Evolutionary conservation across 1,284 basidiomycete species (phyloP).

Genomic region (Ustilago loliicola): DNA sequence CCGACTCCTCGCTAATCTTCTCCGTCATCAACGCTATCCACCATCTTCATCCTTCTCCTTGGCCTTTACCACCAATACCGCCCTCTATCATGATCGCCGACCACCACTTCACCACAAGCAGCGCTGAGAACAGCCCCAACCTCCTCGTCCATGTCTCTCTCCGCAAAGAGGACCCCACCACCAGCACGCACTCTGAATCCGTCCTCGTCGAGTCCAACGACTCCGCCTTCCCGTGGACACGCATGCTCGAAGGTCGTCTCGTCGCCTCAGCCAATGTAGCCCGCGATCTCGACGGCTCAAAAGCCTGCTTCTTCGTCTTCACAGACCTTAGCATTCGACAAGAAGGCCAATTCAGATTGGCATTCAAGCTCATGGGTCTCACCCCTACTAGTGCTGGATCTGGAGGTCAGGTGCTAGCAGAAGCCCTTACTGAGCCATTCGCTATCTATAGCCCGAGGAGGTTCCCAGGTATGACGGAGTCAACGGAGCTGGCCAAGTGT

Average conservation of each 20-base stretch:
- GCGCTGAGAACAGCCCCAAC: slow-evolving; percentile 52
- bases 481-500: slow-evolving; percentile 52
- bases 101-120: slow-evolving; percentile 2
- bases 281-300: slow-evolving; percentile 44
- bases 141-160: slow-evolving; percentile 47
- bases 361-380: slow-evolving; percentile 47
- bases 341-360: slow-evolving; percentile 45
- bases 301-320: slow-evolving; percentile 58
- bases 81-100: not conserved
- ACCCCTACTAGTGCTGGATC: slow-evolving; percentile 8
- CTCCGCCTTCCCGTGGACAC: slow-evolving; percentile 27
- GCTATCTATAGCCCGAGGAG: slow-evolving; percentile 44
- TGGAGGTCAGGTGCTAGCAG: slow-evolving; percentile 37
- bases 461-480: slow-evolving; percentile 57
- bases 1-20: too few relatives aligned
- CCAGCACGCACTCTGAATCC: slow-evolving; percentile 18
- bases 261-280: slow-evolving; percentile 50
- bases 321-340: slow-evolving; percentile 56
- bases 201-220: slow-evolving; percentile 43
- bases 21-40: too few relatives aligned
- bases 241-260: slow-evolving; percentile 53
- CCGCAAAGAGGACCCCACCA: slow-evolving; percentile 28
- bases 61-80: not conserved
- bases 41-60: not conserved
- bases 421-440: slow-evolving; percentile 42